Evolutionary conservation across 257 asterid genomes (phyloP).

Genomic region (Cinchona pubescens): DNA sequence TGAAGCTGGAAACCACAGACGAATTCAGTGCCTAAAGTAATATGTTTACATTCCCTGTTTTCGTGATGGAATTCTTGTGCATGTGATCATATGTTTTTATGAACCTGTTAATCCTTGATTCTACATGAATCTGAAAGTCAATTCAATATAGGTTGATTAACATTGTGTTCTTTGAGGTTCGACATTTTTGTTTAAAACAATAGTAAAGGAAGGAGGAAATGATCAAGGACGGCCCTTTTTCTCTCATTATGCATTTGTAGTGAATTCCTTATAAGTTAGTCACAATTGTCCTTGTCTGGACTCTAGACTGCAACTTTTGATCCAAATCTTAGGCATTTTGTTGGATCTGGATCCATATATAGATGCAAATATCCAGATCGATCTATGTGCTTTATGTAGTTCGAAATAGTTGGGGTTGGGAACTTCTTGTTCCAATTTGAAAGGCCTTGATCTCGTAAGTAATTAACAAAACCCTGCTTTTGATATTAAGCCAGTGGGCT

Average conservation of each 20-base stretch:
- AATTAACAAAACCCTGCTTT: background rate
- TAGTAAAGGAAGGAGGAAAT: background rate
- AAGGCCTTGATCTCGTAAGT: background rate
- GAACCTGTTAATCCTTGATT: background rate
- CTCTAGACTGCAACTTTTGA: background rate
- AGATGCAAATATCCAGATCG: background rate
- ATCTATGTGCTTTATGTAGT: too few relatives aligned
- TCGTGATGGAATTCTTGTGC: background rate
- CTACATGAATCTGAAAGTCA: background rate
- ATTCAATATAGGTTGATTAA: background rate
- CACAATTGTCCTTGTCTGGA: background rate
- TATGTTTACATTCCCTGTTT: slow-evolving; percentile 20
- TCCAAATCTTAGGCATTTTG: background rate
- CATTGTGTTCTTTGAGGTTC: background rate
- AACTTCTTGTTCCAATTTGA: background rate
- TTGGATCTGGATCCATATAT: background rate
- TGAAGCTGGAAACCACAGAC: slow-evolving; percentile 97
- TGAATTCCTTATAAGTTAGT: background rate
- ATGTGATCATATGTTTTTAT: background rate
- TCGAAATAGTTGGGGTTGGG: background rate
- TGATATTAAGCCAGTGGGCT: background rate
- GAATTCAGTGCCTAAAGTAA: slow-evolving; percentile 97
- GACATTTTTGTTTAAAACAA: background rate
- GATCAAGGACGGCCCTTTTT: background rate
- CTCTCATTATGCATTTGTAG: background rate